Evolutionary conservation across 495 filamentous ascomycete species (phyloP).

Genomic region (Talaromyces adpressus): DNA sequence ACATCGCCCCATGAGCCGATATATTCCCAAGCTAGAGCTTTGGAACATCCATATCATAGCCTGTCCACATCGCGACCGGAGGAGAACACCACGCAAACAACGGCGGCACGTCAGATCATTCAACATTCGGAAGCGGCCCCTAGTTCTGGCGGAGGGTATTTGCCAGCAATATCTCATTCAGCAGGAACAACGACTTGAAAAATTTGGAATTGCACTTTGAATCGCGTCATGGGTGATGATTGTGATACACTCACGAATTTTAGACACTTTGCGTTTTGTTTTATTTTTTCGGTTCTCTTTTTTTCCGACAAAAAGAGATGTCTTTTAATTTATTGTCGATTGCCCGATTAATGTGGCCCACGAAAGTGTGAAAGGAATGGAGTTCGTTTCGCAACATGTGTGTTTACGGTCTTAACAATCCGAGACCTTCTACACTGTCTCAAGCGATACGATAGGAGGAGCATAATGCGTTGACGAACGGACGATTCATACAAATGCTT

Average conservation of each 20-base stretch:
- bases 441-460: neutral
- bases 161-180: conserved; percentile 4
- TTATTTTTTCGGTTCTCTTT: neutral
- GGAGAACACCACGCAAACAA: neutral
- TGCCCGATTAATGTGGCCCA: neutral
- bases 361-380: neutral
- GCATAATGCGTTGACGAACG: neutral
- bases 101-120: neutral
- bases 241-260: neutral
- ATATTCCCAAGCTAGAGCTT: neutral
- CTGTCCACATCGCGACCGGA: neutral
- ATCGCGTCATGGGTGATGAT: neutral
- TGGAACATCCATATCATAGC: neutral
- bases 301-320: neutral
- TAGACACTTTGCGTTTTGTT: neutral
- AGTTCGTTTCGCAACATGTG: neutral
- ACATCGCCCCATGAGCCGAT: neutral
- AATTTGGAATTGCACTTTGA: neutral
- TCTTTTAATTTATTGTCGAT: neutral
- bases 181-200: conserved; percentile 4
- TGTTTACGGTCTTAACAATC: neutral
- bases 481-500: conserved; percentile 1
- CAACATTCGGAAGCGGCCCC: conserved; percentile 1
- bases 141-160: conserved; percentile 1
- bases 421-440: neutral